phyloP scores from a whole-genome alignment of 192 early-diverging fungal genomes.

The Linnemannia hyalina region DNA sequence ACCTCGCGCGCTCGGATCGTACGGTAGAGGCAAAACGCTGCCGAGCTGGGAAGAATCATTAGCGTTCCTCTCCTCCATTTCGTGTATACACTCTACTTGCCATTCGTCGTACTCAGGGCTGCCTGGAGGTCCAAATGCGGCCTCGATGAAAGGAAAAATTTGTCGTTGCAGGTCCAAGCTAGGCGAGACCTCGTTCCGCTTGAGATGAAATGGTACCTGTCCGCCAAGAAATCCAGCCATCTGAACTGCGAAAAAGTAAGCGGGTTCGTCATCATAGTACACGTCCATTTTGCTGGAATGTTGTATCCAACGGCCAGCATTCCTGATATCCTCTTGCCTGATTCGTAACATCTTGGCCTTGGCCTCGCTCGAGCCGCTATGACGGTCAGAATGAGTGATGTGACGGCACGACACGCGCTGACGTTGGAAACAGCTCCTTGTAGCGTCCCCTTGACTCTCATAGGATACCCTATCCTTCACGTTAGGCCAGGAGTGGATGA shows the following conservation, averaged over 20 bases:
- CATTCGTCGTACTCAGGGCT: slow-evolving; percentile 1
- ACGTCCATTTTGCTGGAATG: too few species aligned
- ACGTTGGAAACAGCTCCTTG: too few species aligned
- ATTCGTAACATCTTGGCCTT: too few species aligned
- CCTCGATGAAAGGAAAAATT: slow-evolving; percentile 7
- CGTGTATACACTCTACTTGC: background rate
- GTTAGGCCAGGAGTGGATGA: too few species aligned
- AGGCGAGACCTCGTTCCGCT: slow-evolving; percentile 1
- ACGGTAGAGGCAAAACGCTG: background rate
- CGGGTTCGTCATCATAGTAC: too few species aligned
- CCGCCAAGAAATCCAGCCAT: slow-evolving; percentile 11
- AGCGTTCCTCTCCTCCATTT: slow-evolving; percentile 13
- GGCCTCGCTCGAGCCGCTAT: too few species aligned
- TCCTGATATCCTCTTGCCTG: too few species aligned
- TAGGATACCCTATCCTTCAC: too few species aligned
- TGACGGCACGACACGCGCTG: too few species aligned
- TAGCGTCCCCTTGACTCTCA: too few species aligned
- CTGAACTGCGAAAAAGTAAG: background rate
- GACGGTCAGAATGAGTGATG: too few species aligned
- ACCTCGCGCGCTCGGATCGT: slow-evolving; percentile 4
- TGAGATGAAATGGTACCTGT: slow-evolving; percentile 4
- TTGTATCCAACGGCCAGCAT: too few species aligned
- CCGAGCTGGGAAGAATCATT: slow-evolving; percentile 4
- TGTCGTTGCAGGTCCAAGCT: slow-evolving; percentile 9
- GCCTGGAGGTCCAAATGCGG: background rate